Percentiles rank a stretch among this genome's conserved stretches.
These are phyloP conservation scores for Cinchona pubescens DNA, from an alignment of 257 asterid species.

Conservation along the genomic window DNA sequence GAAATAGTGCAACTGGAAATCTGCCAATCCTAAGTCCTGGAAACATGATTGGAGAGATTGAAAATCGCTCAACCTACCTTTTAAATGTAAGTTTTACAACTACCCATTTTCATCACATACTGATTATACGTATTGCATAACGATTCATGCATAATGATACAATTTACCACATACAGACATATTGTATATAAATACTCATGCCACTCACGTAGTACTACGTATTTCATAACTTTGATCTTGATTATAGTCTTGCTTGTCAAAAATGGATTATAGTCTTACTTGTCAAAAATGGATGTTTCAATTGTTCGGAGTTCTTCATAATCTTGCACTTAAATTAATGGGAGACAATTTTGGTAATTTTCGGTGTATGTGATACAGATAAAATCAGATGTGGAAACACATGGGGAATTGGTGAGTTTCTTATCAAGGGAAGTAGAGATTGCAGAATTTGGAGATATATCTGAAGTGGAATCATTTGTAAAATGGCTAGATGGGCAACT, in stretches of 20 bases:
- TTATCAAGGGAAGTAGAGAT: constrained; percentile 67
- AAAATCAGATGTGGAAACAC: constrained; percentile 75
- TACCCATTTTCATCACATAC: background rate
- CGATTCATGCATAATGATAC: too few species aligned
- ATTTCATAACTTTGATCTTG: too few species aligned
- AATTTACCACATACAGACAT: too few species aligned
- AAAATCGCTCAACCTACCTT: constrained; percentile 77
- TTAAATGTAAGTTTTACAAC: constrained; percentile 54
- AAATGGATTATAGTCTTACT: too few species aligned
- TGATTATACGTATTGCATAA: too few species aligned
- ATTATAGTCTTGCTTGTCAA: too few species aligned
- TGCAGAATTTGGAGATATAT: constrained; percentile 74
- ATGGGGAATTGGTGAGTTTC: constrained; percentile 72
- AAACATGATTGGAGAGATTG: constrained; percentile 95
- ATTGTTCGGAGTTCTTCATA: too few species aligned
- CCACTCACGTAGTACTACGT: too few species aligned
- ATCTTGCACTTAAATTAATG: too few species aligned
- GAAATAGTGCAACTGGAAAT: constrained; percentile 26
- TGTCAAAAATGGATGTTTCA: too few species aligned
- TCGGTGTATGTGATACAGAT: constrained; percentile 37
- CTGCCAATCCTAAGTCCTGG: constrained; percentile 41
- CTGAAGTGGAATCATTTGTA: constrained; percentile 75
- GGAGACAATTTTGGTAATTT: too few species aligned
- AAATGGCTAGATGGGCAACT: constrained; percentile 87
- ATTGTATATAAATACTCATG: too few species aligned